These are phyloP conservation scores for Penicillium alfredii DNA, from an alignment of 495 filamentous ascomycete species.

Conservation along the genomic window DNA sequence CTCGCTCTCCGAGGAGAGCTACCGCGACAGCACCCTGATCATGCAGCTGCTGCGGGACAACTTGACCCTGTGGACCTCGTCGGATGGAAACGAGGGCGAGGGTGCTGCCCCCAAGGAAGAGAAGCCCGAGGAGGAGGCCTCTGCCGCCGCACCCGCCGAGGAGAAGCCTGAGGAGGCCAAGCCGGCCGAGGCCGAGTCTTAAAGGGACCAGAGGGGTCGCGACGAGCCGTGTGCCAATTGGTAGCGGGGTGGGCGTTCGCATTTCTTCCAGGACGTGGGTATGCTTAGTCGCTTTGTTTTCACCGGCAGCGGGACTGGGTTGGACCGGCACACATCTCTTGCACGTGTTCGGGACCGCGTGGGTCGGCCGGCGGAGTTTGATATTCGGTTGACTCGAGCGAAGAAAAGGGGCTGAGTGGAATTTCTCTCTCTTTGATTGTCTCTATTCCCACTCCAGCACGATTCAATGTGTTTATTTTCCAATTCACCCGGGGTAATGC, in stretches of 20 bases:
- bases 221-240: conserved; percentile 20
- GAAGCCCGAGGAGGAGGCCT: conserved; percentile 53
- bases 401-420: conserved; percentile 44
- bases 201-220: conserved; percentile 17
- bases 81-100: conserved; percentile 82
- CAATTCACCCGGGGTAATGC: conserved; percentile 13
- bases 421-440: conserved; percentile 47
- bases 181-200: conserved; percentile 37
- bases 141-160: conserved; percentile 31
- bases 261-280: conserved; percentile 38
- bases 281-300: conserved; percentile 37
- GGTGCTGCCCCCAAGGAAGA: conserved; percentile 58
- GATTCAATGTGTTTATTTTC: conserved; percentile 44
- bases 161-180: conserved; percentile 43
- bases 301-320: conserved; percentile 37
- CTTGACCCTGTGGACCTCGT: conserved; percentile 98
- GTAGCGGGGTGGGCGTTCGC: conserved; percentile 32
- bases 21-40: conserved; percentile 99
- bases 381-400: conserved; percentile 44
- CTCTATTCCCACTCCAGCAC: conserved; percentile 46
- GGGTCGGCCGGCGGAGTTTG: conserved; percentile 47
- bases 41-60: conserved; percentile 99
- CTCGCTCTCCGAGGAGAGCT: conserved; percentile 96
- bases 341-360: conserved; percentile 37
- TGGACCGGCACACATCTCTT: conserved; percentile 37